Evolutionary conservation across 2,329 filamentous ascomycete genomes (phyloP).

Genomic region (Aspergillus sojae): DNA sequence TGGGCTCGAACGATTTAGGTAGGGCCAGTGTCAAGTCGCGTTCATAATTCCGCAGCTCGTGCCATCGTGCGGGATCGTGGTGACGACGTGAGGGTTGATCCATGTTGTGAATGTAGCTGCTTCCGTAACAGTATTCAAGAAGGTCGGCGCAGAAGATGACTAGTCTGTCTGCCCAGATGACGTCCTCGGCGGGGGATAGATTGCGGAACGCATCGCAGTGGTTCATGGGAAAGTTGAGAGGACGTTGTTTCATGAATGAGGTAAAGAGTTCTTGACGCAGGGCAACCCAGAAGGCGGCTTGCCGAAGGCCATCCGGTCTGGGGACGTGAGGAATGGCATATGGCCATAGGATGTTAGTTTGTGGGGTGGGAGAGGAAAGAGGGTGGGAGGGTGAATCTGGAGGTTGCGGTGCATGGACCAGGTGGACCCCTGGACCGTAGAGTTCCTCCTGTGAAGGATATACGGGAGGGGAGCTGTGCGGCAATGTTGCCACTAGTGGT

Average conservation of each 20-base stretch:
- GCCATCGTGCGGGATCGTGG: conserved; percentile 14
- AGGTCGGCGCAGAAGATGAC: conserved; percentile 66
- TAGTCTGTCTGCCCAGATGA: conserved; percentile 52
- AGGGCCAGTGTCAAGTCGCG: background rate
- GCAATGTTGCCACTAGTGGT: conserved; percentile 5
- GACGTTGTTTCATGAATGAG: conserved; percentile 45
- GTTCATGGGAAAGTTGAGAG: conserved; percentile 41
- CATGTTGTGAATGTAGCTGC: conserved; percentile 5
- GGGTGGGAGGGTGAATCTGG: background rate
- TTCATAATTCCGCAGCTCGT: conserved; percentile 1
- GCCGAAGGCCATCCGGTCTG: conserved; percentile 35
- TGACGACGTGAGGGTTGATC: background rate
- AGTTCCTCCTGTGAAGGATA: background rate
- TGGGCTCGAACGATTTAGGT: conserved; percentile 54
- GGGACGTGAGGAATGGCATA: background rate
- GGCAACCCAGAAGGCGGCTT: conserved; percentile 52
- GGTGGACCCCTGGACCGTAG: background rate
- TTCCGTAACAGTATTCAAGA: conserved; percentile 62
- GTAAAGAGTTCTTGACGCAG: conserved; percentile 55
- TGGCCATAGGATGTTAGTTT: background rate
- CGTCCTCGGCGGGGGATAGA: conserved; percentile 36
- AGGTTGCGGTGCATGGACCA: background rate
- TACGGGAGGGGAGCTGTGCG: background rate
- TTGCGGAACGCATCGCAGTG: conserved; percentile 41
- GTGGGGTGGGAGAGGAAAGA: background rate